These are phyloP conservation scores for Periglandula ipomoeae DNA, from an alignment of 2,329 filamentous ascomycete genomes.

Conservation along the genomic window DNA sequence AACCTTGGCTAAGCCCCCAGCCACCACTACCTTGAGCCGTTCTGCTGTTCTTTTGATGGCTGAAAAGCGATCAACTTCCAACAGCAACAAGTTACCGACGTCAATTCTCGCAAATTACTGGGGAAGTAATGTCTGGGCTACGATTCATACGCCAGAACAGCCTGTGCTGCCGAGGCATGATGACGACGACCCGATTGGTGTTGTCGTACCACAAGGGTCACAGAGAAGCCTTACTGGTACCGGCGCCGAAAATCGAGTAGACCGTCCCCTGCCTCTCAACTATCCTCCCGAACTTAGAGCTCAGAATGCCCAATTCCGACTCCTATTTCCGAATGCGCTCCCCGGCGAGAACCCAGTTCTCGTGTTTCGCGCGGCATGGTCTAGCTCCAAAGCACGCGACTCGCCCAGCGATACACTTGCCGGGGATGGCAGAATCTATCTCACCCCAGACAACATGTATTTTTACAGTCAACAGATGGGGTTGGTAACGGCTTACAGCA, in stretches of 20 bases:
- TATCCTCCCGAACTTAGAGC: slow-evolving; percentile 77
- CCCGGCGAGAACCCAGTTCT: slow-evolving; percentile 75
- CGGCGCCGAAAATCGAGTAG: slow-evolving; percentile 18
- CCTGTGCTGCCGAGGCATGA: slow-evolving; percentile 23
- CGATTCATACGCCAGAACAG: slow-evolving; percentile 18
- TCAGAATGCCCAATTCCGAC: slow-evolving; percentile 87
- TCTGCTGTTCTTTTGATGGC: slow-evolving; percentile 73
- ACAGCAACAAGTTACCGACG: slow-evolving; percentile 64
- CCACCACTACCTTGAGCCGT: slow-evolving; percentile 78
- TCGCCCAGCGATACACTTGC: slow-evolving; percentile 39
- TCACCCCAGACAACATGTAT: slow-evolving; percentile 80
- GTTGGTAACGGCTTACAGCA: slow-evolving; percentile 72
- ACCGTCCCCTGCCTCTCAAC: slow-evolving; percentile 56
- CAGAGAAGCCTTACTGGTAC: slow-evolving; percentile 18
- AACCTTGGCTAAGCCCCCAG: slow-evolving; percentile 75
- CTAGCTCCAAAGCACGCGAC: slow-evolving; percentile 36
- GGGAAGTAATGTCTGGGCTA: slow-evolving; percentile 74
- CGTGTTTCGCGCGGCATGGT: slow-evolving; percentile 89
- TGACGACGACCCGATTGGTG: slow-evolving; percentile 32
- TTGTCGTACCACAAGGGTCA: slow-evolving; percentile 26
- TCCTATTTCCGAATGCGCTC: slow-evolving; percentile 76
- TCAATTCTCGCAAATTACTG: slow-evolving; percentile 89
- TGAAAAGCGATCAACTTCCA: slow-evolving; percentile 62
- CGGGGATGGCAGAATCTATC: slow-evolving; percentile 68
- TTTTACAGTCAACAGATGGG: slow-evolving; percentile 96